A percentile compares a stretch with the other conserved stretches of the same genome.
These are phyloP conservation scores for Telopea speciosissima DNA, from an alignment of 177 flowering plant genomes.

Conservation along the genomic window DNA sequence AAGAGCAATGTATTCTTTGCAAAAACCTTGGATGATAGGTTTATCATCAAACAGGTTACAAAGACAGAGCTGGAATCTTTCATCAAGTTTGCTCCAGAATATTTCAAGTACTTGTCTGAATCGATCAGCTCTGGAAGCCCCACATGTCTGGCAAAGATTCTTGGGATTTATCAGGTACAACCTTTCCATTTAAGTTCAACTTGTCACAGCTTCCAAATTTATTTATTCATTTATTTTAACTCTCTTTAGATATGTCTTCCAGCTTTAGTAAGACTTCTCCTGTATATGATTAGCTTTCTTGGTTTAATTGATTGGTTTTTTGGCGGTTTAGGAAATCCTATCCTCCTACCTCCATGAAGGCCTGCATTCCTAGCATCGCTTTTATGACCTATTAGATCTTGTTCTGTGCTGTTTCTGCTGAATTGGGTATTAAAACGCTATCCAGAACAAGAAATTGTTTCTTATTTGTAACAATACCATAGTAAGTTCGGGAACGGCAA, in stretches of 20 bases:
- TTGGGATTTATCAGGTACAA: constrained; percentile 97
- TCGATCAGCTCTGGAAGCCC: constrained; percentile 72
- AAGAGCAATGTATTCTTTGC: constrained; percentile 98
- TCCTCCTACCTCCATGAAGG: not conserved
- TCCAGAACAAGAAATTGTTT: too few relatives aligned
- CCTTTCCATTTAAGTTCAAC: not conserved
- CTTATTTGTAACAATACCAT: too few relatives aligned
- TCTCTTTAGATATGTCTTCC: not conserved
- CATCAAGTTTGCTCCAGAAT: constrained; percentile 83
- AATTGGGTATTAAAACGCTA: not conserved
- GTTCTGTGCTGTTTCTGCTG: not conserved
- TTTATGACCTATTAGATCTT: not conserved
- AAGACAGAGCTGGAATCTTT: constrained; percentile 98
- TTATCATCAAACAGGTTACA: constrained; percentile 92
- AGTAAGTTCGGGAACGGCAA: too few relatives aligned
- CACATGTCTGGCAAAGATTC: constrained; percentile 90
- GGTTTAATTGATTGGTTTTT: not conserved
- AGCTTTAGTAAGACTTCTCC: too few relatives aligned
- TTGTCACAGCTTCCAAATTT: not conserved
- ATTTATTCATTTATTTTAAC: too few relatives aligned
- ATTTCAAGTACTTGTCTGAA: constrained; percentile 86
- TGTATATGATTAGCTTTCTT: not conserved
- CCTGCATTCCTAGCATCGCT: not conserved
- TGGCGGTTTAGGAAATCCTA: not conserved
- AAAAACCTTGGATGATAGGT: constrained; percentile 89